Evolutionary conservation across 768 basidiomycete species (phyloP), one percentile per base, ranked within the genome.

Genomic region (Psilocybe sp.): DNA sequence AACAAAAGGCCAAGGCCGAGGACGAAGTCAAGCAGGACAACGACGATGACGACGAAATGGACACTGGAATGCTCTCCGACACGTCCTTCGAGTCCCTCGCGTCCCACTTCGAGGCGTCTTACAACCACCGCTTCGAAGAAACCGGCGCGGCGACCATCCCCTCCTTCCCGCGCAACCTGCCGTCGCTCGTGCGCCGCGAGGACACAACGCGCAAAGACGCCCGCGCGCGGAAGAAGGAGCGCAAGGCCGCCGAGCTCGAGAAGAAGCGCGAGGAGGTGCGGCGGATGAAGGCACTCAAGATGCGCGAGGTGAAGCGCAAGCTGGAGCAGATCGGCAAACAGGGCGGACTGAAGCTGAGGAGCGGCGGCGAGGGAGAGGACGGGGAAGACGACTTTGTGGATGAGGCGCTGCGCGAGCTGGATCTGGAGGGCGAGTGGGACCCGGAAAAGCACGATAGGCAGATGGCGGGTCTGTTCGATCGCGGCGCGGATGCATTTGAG

Each of bases 61-160:
- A 89, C 14, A 10, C 50, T 0, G 66, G 51, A 28, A 46, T 56
- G 35, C 64, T 68, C 33, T 69, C 68, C 5, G 69, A 71, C 44
- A 44, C 66, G 7, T 70, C 69, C 31, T 97, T 97, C 58, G 93
- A 97, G 47, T 92, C 96, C 39, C 84, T 90, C 54, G 89, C 85
- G 5, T 95, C 97, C 23, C 81, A 82, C 39, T 99, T 98, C 56
- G 97, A 99, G 70, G 84, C 82, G n/a, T 89, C 89, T 13, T 99
- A 98, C 71, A 98, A 98, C 67, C 97, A 97, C 72, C 84, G 97
- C 46, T 99, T 92, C 65, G 96, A 99, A 66, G 96, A 99, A 68
- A 89, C 91, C 82, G 92, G 60, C 60, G 92, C 84, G 19, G 49
- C 52, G 11, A 51, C 34, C 8, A 64, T 61, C 23, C 57, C 57